phyloP scores from a whole-genome alignment of 148 eudicot species.

The Gaultheria prostrata region DNA sequence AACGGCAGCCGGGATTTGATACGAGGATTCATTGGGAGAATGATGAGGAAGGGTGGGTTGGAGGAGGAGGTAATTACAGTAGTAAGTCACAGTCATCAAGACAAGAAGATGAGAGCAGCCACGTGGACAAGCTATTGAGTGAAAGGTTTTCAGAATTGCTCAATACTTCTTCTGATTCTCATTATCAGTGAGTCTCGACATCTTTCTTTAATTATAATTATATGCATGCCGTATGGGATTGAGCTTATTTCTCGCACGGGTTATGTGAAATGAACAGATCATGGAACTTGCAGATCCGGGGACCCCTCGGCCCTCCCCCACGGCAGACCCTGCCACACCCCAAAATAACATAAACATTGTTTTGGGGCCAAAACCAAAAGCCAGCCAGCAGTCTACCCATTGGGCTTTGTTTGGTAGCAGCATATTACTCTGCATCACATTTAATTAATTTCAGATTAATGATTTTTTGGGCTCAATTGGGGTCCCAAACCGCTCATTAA shows the following conservation, averaged over 20 bases:
- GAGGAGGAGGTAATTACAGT: constrained; percentile 42
- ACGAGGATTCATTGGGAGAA: constrained; percentile 89
- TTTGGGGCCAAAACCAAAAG: no score
- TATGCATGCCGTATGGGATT: not conserved
- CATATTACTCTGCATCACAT: no score
- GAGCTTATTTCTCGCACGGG: not conserved
- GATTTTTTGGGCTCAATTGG: no score
- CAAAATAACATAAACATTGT: no score
- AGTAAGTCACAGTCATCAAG: not conserved
- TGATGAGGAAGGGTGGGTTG: constrained; percentile 85
- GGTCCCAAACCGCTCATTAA: no score
- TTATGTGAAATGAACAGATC: not conserved
- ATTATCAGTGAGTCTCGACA: constrained; percentile 76
- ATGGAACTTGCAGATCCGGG: no score
- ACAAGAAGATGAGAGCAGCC: constrained; percentile 30
- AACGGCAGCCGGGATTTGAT: constrained; percentile 47
- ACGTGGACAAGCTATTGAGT: constrained; percentile 30
- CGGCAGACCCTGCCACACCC: no score
- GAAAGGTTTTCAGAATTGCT: constrained; percentile 72
- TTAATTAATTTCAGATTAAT: no score
- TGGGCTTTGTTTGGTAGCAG: no score
- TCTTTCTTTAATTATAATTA: no score
- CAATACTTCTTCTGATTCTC: constrained; percentile 65
- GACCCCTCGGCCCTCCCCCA: no score
- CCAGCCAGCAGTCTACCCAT: no score